A percentile compares a stretch with the other conserved stretches of the same genome.
Conservation (phyloP, 2,329 filamentous ascomycete genomes). For the Zymoseptoria passerinii region DNA sequence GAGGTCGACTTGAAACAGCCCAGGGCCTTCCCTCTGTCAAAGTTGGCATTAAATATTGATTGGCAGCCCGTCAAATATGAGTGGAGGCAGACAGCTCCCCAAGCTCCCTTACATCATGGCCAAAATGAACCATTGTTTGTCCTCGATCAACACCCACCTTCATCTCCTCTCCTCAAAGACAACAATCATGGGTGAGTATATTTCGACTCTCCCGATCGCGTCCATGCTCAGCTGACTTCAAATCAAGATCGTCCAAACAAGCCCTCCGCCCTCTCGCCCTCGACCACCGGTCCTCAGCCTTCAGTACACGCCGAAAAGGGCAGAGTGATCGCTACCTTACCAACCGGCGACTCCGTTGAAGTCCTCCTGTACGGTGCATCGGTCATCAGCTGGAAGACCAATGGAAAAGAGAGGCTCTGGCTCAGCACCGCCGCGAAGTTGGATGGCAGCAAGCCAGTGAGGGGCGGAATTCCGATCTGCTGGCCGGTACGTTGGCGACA, state of each 20-base stretch:
- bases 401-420: slow-evolving; percentile 40
- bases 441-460: slow-evolving; percentile 81
- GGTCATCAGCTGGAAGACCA: slow-evolving; percentile 85
- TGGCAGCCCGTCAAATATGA: neutral
- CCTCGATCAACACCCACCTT: neutral
- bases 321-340: slow-evolving; percentile 69
- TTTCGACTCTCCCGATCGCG: neutral
- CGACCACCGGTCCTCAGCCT: slow-evolving; percentile 58
- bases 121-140: neutral
- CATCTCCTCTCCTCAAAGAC: neutral
- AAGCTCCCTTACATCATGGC: neutral
- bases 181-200: neutral
- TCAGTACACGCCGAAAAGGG: slow-evolving; percentile 65
- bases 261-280: slow-evolving; percentile 60
- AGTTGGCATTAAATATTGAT: neutral
- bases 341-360: slow-evolving; percentile 77
- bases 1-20: too few species aligned
- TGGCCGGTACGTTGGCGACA: slow-evolving; percentile 62
- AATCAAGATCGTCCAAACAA: slow-evolving; percentile 67
- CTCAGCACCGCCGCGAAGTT: slow-evolving; percentile 50
- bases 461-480: slow-evolving; percentile 85
- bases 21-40: too few species aligned
- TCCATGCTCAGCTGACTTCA: neutral
- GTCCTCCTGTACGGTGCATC: slow-evolving; percentile 88
- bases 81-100: neutral